phyloP scores from a whole-genome alignment of 1,284 basidiomycete species.

The Volvariella surrecta region DNA sequence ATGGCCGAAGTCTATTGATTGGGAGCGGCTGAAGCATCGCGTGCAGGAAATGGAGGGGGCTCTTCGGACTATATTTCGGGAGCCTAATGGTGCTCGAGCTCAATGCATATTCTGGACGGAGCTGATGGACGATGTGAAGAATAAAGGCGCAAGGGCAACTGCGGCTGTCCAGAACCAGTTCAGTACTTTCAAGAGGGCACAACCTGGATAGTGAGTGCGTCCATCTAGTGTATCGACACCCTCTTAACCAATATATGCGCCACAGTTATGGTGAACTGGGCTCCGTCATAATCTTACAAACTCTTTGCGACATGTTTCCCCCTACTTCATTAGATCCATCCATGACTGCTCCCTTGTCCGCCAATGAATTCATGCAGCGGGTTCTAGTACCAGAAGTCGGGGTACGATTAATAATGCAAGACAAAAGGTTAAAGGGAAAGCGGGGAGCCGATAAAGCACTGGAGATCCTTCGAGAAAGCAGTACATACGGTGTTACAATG shows the following conservation, averaged over 20 bases:
- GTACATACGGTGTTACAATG: conserved; percentile 71
- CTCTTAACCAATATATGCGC: conserved; percentile 1
- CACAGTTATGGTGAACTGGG: conserved; percentile 73
- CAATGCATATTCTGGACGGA: conserved; percentile 63
- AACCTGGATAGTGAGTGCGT: conserved; percentile 70
- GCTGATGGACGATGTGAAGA: conserved; percentile 47
- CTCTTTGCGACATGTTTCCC: conserved; percentile 67
- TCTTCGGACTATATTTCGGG: conserved; percentile 21
- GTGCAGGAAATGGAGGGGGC: conserved; percentile 35
- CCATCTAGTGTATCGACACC: conserved; percentile 2
- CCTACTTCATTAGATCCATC: conserved; percentile 42
- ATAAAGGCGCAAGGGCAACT: conserved; percentile 54
- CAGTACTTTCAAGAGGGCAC: conserved; percentile 64
- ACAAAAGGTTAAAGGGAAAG: conserved; percentile 35
- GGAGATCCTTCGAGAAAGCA: conserved; percentile 59
- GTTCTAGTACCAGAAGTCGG: conserved; percentile 72
- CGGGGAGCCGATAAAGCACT: conserved; percentile 35
- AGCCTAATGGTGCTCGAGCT: conserved; percentile 27
- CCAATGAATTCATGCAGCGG: conserved; percentile 62
- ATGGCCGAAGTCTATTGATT: conserved; percentile 70
- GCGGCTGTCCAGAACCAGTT: conserved; percentile 65
- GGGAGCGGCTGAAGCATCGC: conserved; percentile 41
- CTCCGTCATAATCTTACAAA: conserved; percentile 68
- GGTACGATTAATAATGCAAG: conserved; percentile 62
- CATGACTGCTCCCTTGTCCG: conserved; percentile 50